Evolutionary conservation across 129 eudicot genomes (phyloP).

Genomic region (Dittrichia graveolens): DNA sequence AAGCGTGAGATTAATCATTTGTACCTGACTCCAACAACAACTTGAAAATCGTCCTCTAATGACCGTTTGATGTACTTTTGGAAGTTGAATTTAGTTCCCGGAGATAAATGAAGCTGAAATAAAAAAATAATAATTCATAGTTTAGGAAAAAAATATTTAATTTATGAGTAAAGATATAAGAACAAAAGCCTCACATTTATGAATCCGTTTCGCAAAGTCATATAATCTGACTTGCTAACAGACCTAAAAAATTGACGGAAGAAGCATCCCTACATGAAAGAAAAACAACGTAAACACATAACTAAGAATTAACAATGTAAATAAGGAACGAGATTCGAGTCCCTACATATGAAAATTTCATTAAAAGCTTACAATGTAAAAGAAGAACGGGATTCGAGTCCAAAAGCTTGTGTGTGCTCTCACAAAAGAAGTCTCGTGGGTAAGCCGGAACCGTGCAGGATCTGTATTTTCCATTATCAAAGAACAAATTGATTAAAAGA

Average conservation of each 20-base stretch:
- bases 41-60: conserved; percentile 86
- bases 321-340: neutral
- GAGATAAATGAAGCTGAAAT: conserved; percentile 78
- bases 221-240: conserved; percentile 75
- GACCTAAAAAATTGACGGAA: conserved; percentile 79
- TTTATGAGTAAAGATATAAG: neutral
- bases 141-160: neutral
- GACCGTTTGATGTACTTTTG: conserved; percentile 93
- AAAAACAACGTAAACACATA: neutral
- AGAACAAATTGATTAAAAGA: neutral
- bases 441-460: conserved; percentile 85
- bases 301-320: neutral
- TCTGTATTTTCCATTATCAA: conserved; percentile 44
- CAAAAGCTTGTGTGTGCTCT: conserved; percentile 77
- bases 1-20: neutral
- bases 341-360: neutral
- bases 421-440: conserved; percentile 89
- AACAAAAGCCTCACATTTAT: conserved; percentile 54
- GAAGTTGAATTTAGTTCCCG: conserved; percentile 79
- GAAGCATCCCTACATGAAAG: conserved; percentile 72
- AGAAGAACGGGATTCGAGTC: conserved; percentile 69
- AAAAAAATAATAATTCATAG: neutral
- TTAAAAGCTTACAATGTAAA: conserved; percentile 57
- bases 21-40: conserved; percentile 93
- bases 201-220: conserved; percentile 90